Evolutionary conservation across 1,139 yeast species (phyloP), one percentile per base, ranked within the genome.

Genomic region (Debaryomyces udenii): DNA sequence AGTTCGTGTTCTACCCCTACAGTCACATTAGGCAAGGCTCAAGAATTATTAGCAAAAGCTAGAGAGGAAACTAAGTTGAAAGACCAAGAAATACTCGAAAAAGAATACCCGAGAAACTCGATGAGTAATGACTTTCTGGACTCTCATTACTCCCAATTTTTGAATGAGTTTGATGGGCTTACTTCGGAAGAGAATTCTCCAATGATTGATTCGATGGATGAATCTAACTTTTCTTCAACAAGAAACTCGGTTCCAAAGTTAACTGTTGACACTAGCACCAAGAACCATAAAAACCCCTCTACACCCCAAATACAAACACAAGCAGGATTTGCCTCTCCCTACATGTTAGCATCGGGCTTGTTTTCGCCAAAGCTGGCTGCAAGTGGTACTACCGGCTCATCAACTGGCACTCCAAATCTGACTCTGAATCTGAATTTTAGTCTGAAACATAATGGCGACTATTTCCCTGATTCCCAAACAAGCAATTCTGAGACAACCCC

Each of bases 1-100:
- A 86, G 96, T 47, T 86, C 97, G 23, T 93, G 96, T 61, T 83
- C 86, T 6, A 89, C 98, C 0, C 98, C 98, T 11, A 93, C 98
- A 0, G 93, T 93, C 9, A 83, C 96, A 17, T 70, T 93, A 49
- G 79, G 80, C 35, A 83, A 81, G 53, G 99, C 99, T 0, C 96
- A 89, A 60, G 96, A 86, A 56, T 63, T 93, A 59, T 70, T 90
- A 54, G 84, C 89, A 1, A 86, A 83, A 51, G 95, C 96, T 0
- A 72, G 91, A 53, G 89, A 83, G 56, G 88, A 81, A 53, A 83
- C 86, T 1, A 75, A 73, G 52, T 56, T 73, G 31, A 80, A 84
- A 55, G 86, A 85, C 50, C 83, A 81, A 45, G 78, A 70, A 43
- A 58, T 75, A 44, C 56, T 68, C 40, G 65, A 70, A 7, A 62